Conservation (phyloP, 2,329 filamentous ascomycete genomes). For the Canariomyces notabilis region DNA sequence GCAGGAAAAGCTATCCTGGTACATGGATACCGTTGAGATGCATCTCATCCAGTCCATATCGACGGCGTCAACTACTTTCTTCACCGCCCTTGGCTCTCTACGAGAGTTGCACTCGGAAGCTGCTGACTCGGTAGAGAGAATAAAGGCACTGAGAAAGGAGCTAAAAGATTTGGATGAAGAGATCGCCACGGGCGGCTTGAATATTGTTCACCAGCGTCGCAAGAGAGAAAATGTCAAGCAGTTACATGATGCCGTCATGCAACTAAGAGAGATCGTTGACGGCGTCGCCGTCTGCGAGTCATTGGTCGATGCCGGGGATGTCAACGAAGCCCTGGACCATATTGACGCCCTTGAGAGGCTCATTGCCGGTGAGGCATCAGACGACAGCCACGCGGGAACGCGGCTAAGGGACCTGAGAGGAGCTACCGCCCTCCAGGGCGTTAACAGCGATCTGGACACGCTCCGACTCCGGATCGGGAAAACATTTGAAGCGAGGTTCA, state of each 20-base stretch:
- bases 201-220: constrained; percentile 77
- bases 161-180: constrained; percentile 77
- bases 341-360: constrained; percentile 76
- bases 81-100: constrained; percentile 85
- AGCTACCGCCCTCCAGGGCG: constrained; percentile 73
- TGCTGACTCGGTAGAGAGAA: constrained; percentile 81
- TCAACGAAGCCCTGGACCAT: constrained; percentile 72
- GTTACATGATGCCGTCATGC: constrained; percentile 74
- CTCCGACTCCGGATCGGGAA: constrained; percentile 79
- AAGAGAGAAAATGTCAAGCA: constrained; percentile 79
- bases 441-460: constrained; percentile 69
- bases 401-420: constrained; percentile 65
- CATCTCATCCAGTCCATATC: constrained; percentile 96
- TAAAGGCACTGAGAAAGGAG: constrained; percentile 75
- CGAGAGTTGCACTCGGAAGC: constrained; percentile 89
- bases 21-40: constrained; percentile 98
- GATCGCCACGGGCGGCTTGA: constrained; percentile 77
- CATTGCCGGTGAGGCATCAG: constrained; percentile 61
- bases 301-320: constrained; percentile 75
- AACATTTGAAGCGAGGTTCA: constrained; percentile 76
- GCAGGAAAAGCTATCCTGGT: constrained; percentile 98
- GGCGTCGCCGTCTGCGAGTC: constrained; percentile 72
- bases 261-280: constrained; percentile 73
- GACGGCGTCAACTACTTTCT: constrained; percentile 91
- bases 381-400: constrained; percentile 29